Conservation (phyloP, 2,329 filamentous ascomycete genomes). For the Leptographium lundbergii region DNA sequence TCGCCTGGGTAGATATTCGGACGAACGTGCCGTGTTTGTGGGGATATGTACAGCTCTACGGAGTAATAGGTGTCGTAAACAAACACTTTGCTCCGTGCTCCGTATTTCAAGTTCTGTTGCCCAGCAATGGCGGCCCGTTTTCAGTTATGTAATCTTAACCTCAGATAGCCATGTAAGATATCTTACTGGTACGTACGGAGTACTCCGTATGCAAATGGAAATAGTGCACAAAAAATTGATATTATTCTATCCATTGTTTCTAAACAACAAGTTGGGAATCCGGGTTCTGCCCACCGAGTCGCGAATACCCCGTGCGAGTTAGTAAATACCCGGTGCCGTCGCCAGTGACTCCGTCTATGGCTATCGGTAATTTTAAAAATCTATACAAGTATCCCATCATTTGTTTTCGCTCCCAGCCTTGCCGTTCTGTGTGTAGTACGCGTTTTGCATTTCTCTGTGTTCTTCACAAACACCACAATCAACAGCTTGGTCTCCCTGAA, state of each 20-base stretch:
- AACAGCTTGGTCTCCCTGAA: conserved; percentile 32
- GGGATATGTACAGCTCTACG: no score
- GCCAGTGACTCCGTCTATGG: not conserved
- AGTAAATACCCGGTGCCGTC: not conserved
- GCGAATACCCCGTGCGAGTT: not conserved
- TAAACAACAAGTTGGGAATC: no score
- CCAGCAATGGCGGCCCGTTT: not conserved
- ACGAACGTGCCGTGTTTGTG: not conserved
- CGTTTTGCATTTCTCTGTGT: conserved; percentile 29
- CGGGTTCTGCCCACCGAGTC: no score
- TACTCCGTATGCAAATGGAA: no score
- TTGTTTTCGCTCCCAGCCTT: not conserved
- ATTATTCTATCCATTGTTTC: no score
- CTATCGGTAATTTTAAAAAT: not conserved
- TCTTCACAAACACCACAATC: conserved; percentile 25
- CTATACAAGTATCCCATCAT: not conserved
- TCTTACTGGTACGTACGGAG: no score
- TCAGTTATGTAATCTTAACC: not conserved
- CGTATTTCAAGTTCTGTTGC: not conserved
- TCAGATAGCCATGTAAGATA: no score
- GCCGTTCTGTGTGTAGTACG: conserved; percentile 29
- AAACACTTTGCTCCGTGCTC: no score
- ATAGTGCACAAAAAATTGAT: no score
- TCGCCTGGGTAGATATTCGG: no score
- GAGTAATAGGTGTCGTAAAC: no score